These are phyloP conservation scores for Graphilbum sp. DNA, from an alignment of 2,329 filamentous ascomycete species.

Conservation along the genomic window DNA sequence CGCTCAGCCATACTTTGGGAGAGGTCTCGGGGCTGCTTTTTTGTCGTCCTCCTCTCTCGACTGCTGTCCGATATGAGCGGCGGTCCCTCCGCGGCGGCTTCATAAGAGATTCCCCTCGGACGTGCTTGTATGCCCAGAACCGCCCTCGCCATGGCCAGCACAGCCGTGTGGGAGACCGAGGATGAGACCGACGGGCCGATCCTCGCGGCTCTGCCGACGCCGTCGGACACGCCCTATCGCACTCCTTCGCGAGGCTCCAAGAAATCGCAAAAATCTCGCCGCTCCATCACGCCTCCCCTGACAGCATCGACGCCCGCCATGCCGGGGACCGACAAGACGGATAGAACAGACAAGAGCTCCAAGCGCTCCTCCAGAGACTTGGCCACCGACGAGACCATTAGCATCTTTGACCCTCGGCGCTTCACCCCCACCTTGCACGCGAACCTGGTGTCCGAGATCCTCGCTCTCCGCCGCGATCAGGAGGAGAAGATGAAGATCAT, in stretches of 20 bases:
- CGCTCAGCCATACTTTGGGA: no score
- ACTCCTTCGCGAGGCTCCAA: constrained; percentile 49
- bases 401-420: constrained; percentile 69
- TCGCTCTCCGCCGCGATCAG: constrained; percentile 71
- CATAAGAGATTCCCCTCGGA: constrained; percentile 2
- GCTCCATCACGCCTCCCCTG: constrained; percentile 48
- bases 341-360: constrained; percentile 25
- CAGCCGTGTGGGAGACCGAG: constrained; percentile 46
- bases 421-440: constrained; percentile 94
- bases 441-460: constrained; percentile 84
- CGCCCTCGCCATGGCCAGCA: constrained; percentile 15
- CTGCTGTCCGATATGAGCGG: constrained; percentile 9
- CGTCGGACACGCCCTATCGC: constrained; percentile 55
- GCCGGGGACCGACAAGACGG: constrained; percentile 23
- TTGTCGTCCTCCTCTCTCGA: no score
- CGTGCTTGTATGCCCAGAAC: neutral
- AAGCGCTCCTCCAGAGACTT: constrained; percentile 42
- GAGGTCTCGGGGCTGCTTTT: no score
- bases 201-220: constrained; percentile 41
- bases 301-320: constrained; percentile 42
- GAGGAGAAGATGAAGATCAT: constrained; percentile 81
- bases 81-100: neutral
- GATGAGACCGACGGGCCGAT: constrained; percentile 40
- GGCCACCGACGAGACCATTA: constrained; percentile 49
- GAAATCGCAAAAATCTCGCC: constrained; percentile 32